phyloP scores from a whole-genome alignment of 129 eudicot species.

The Saussurea involucrata region DNA sequence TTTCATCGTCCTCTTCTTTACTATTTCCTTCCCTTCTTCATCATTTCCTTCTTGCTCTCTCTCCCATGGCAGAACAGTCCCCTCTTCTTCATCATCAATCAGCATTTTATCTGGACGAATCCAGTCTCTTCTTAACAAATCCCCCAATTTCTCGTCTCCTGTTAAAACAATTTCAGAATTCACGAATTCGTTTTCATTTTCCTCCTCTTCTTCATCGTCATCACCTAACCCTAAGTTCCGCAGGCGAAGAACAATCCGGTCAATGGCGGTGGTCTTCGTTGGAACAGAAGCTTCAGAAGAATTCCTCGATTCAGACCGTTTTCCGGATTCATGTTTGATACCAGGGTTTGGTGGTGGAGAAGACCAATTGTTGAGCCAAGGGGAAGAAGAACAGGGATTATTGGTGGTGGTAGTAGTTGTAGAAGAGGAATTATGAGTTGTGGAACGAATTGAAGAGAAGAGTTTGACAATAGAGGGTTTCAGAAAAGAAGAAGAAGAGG shows the following conservation, averaged over 20 bases:
- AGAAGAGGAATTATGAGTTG: slow-evolving; percentile 11
- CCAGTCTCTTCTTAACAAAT: slow-evolving; percentile 90
- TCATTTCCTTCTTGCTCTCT: slow-evolving; percentile 37
- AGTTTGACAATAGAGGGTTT: slow-evolving; percentile 37
- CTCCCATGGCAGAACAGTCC: slow-evolving; percentile 73
- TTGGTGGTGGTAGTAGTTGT: background rate
- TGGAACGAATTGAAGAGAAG: slow-evolving; percentile 35
- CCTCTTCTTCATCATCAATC: slow-evolving; percentile 50
- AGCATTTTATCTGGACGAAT: slow-evolving; percentile 68
- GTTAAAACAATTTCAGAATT: slow-evolving; percentile 22
- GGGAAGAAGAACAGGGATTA: slow-evolving; percentile 41
- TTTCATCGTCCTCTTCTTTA: slow-evolving; percentile 42
- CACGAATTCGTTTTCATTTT: slow-evolving; percentile 13
- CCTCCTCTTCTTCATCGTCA: slow-evolving; percentile 59
- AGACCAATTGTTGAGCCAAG: slow-evolving; percentile 79
- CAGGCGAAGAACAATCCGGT: slow-evolving; percentile 67
- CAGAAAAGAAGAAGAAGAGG: slow-evolving; percentile 27
- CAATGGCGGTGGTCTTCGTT: slow-evolving; percentile 60
- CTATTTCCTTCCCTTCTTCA: slow-evolving; percentile 29
- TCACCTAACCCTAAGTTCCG: slow-evolving; percentile 71
- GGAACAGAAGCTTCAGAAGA: background rate
- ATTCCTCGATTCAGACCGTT: slow-evolving; percentile 14
- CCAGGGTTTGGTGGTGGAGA: slow-evolving; percentile 29
- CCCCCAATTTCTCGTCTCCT: slow-evolving; percentile 72
- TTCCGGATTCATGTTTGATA: slow-evolving; percentile 6